Base-by-base conservation (phyloP, 495 filamentous ascomycete species). In the Aspergillus mulundensis region DNA sequence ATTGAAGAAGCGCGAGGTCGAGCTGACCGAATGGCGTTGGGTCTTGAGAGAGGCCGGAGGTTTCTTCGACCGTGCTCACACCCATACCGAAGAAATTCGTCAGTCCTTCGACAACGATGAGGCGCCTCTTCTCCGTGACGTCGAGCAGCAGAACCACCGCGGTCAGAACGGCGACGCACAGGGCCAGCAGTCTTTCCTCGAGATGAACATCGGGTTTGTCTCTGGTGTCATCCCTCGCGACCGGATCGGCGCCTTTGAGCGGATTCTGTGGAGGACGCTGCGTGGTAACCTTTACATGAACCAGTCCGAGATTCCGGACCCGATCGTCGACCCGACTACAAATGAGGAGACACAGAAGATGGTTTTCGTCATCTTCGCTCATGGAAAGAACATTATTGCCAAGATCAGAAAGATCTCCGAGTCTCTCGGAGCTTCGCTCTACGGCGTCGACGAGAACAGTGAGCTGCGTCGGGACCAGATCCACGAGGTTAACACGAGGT, bases 221-320 rank as follows among this genome's bases (percentile, higher is more conserved):
- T 87, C 95, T 50, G 94, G 94, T 70, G 95, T 97, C 50, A 97
- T 99, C 63, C 87, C 89, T 21, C 81, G 92, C 21, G 93, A 97
- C 59, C 86, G 92, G 7, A 94, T 97, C 54, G 91, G 87, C 8
- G 87, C 94, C 30, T 97, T 99, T 65, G 94, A 99, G 72, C 86
- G 94, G 49, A 97, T 97, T 59, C 81, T 99, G 15, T 99, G 94
- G 94, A 81, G 94, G 52, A 96, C 94, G 0, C 78, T 99, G 51
- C 91, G 94, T 63, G 94, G 94, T 60, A 99, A 99, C 73, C 82
- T 99, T 18, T 99, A 97, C 77, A 99, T 99, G 94, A 99, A 97
- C 75, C 94, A 99, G 77, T 90, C 92, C 32, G 94, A 97, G 76
- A 97, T 99, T 51, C 86, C 90, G 25, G 90, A 97, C 62, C 84